Percentiles rank a stretch among this genome's conserved stretches.
Evolutionary conservation across 768 basidiomycete species (phyloP).

Genomic region (Suillus fuscotomentosus): DNA sequence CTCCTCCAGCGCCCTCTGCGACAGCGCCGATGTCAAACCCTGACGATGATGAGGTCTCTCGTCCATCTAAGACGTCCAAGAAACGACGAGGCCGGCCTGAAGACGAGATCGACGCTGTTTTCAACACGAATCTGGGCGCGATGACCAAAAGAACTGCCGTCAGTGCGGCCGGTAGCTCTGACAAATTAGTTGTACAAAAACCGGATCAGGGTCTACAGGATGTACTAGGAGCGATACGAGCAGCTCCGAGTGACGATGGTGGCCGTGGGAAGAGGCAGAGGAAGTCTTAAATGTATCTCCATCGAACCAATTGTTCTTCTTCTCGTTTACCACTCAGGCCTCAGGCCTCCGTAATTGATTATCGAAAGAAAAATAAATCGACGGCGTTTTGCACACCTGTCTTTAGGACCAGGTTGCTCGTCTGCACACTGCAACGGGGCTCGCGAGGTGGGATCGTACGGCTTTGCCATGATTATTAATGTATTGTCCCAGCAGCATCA

Average conservation of each 20-base stretch:
- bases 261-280: slow-evolving; percentile 31
- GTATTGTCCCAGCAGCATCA: background rate
- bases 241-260: slow-evolving; percentile 51
- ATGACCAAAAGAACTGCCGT: slow-evolving; percentile 58
- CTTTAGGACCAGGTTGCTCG: background rate
- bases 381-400: background rate
- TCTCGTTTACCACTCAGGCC: too few species aligned
- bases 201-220: slow-evolving; percentile 42
- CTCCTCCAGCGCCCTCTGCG: slow-evolving; percentile 4
- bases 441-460: background rate
- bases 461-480: background rate
- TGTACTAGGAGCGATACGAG: slow-evolving; percentile 59
- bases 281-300: slow-evolving; percentile 12
- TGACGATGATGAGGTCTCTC: background rate
- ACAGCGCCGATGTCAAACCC: background rate
- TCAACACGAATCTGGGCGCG: slow-evolving; percentile 55
- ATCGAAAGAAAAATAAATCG: background rate
- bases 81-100: slow-evolving; percentile 46
- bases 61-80: slow-evolving; percentile 31
- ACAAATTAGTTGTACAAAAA: background rate
- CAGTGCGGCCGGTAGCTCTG: slow-evolving; percentile 8
- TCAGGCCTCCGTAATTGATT: background rate
- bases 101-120: slow-evolving; percentile 78
- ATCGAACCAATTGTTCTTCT: background rate
- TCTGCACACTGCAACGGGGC: background rate